Conservation (phyloP, 1,284 basidiomycete species). For the Pisolithus thermaeus region DNA sequence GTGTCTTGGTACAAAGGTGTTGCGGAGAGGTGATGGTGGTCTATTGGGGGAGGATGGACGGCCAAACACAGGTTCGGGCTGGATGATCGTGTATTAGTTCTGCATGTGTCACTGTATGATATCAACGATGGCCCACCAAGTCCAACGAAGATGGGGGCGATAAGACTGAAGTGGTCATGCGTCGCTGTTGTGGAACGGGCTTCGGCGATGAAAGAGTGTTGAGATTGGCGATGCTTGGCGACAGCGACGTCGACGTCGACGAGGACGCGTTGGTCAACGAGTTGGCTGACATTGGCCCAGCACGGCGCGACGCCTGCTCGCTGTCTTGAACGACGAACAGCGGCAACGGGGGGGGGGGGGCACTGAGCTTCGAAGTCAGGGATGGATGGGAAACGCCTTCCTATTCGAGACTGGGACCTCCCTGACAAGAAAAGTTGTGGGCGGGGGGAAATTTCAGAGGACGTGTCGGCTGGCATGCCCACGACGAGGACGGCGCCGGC, state of each 20-base stretch:
- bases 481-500: constrained; percentile 16
- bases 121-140: constrained; percentile 15
- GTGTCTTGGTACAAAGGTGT: constrained; percentile 35
- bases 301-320: constrained; percentile 14
- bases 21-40: constrained; percentile 64
- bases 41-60: constrained; percentile 32
- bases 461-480: constrained; percentile 24
- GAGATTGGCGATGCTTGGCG: constrained; percentile 29
- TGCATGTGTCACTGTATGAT: background rate
- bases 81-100: constrained; percentile 11
- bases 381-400: constrained; percentile 19
- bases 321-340: constrained; percentile 20
- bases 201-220: constrained; percentile 26
- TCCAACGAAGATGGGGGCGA: constrained; percentile 24
- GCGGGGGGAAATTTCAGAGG: background rate
- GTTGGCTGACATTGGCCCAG: constrained; percentile 2
- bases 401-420: constrained; percentile 6
- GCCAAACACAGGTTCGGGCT: constrained; percentile 31
- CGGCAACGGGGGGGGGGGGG: too few species aligned
- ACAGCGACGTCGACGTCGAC: constrained; percentile 27
- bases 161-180: constrained; percentile 17
- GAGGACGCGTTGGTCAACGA: constrained; percentile 27
- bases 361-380: constrained; percentile 9
- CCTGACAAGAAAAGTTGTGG: constrained; percentile 23
- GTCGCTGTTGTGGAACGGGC: constrained; percentile 23